Evolutionary conservation across 2,329 filamentous ascomycete genomes (phyloP).

Genomic region (Arthroderma uncinatum): DNA sequence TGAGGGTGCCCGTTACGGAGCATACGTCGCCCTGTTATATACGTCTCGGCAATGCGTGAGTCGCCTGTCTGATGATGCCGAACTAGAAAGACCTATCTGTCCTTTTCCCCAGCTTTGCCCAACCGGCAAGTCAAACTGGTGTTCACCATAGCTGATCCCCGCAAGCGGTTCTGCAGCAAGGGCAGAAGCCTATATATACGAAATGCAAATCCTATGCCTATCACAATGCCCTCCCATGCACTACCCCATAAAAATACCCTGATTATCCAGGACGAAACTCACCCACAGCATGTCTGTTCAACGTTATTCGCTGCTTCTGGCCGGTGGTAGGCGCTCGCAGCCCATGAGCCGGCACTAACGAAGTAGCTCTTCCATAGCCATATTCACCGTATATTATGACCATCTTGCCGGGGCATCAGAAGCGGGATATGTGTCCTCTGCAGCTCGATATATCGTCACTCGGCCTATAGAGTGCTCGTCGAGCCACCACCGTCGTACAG

Average conservation of each 20-base stretch:
- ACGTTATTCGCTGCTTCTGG: background rate
- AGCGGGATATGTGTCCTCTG: background rate
- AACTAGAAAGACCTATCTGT: background rate
- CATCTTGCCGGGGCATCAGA: background rate
- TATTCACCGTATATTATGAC: background rate
- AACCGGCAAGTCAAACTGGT: background rate
- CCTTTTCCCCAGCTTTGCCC: conserved; percentile 4
- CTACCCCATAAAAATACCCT: conserved; percentile 1
- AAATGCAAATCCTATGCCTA: background rate
- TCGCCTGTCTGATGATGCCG: background rate
- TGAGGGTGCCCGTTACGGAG: background rate
- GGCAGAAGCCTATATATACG: background rate
- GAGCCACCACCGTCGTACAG: no score
- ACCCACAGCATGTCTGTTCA: background rate
- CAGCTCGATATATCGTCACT: background rate
- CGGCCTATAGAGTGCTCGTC: no score
- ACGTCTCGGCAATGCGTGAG: no score
- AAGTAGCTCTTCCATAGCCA: background rate
- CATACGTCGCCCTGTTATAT: no score
- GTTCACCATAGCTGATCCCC: background rate
- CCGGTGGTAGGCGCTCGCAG: conserved; percentile 1
- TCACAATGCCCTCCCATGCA: background rate
- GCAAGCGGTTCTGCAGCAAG: conserved; percentile 6
- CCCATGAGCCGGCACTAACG: background rate
- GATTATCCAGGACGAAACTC: background rate